Evolutionary conservation across 2,329 filamentous ascomycete genomes (phyloP).

Genomic region (Aspergillus cejpii): DNA sequence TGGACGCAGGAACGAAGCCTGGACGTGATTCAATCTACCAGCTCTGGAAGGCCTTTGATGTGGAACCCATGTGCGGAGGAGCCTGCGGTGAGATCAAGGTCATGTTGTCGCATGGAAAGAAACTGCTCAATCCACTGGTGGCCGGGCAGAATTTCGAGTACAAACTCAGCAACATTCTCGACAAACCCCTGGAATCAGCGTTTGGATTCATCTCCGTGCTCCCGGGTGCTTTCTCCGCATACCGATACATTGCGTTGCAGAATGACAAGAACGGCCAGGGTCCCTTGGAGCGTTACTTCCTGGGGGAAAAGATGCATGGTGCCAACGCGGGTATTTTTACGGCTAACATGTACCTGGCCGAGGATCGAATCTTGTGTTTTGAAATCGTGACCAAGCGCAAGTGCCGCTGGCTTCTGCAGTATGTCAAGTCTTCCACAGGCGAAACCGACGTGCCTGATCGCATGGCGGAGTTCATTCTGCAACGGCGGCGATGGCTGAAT

Average conservation of each 20-base stretch:
- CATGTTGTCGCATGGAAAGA: constrained; percentile 81
- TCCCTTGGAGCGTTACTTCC: constrained; percentile 92
- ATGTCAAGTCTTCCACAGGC: constrained; percentile 93
- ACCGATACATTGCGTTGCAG: constrained; percentile 87
- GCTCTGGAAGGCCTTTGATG: constrained; percentile 95
- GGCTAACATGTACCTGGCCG: constrained; percentile 62
- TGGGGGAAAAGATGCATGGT: constrained; percentile 91
- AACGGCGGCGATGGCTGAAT: constrained; percentile 95
- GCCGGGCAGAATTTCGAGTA: constrained; percentile 99
- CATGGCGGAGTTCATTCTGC: constrained; percentile 89
- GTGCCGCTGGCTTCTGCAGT: constrained; percentile 94
- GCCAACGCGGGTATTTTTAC: constrained; percentile 93
- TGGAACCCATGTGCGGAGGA: constrained; percentile 94
- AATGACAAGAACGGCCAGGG: constrained; percentile 94
- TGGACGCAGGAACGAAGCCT: constrained; percentile 93
- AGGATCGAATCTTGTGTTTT: constrained; percentile 48
- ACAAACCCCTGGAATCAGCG: constrained; percentile 93
- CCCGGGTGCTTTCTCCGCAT: constrained; percentile 96
- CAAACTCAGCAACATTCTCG: constrained; percentile 99
- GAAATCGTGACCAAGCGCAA: constrained; percentile 96
- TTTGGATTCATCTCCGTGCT: constrained; percentile 97
- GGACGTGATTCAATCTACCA: constrained; percentile 94
- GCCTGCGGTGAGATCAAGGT: constrained; percentile 99
- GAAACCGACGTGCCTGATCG: constrained; percentile 95
- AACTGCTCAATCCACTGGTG: constrained; percentile 85